Percentiles rank a stretch among this genome's conserved stretches.
Conservation (phyloP, 1,284 basidiomycete genomes). For the Leccinum proliferum region DNA sequence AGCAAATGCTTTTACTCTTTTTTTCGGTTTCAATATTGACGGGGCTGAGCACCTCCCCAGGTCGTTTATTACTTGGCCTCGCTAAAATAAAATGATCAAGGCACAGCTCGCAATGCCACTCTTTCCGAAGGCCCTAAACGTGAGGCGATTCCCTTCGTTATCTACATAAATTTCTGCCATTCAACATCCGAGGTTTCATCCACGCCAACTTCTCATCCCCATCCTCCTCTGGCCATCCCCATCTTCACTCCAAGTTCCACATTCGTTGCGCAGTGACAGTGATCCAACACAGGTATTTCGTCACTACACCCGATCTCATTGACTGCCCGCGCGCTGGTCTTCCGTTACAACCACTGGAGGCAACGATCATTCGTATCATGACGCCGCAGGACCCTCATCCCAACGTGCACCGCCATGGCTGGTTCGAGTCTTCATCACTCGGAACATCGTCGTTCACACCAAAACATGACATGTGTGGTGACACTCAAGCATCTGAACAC, state of each 20-base stretch:
- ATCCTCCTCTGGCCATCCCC: neutral
- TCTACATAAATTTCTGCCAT: neutral
- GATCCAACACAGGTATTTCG: neutral
- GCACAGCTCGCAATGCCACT: slow-evolving; percentile 11
- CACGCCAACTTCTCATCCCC: neutral
- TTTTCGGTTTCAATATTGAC: slow-evolving; percentile 13
- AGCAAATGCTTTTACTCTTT: neutral
- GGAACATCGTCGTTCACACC: neutral
- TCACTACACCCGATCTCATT: neutral
- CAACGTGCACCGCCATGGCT: neutral
- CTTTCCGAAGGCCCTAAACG: neutral
- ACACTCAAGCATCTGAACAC: neutral
- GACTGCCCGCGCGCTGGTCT: neutral
- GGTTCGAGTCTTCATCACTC: neutral
- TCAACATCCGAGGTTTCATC: neutral
- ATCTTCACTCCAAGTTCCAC: neutral
- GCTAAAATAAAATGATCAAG: slow-evolving; percentile 5
- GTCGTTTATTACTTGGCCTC: neutral
- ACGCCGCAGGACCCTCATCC: neutral
- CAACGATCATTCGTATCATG: neutral
- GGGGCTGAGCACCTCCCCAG: slow-evolving; percentile 10
- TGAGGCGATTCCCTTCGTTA: neutral
- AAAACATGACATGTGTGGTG: neutral
- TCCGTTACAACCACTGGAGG: neutral
- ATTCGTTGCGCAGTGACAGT: neutral